Base-by-base conservation (phyloP, 1,284 basidiomycete genomes). In the Leucoagaricus sp. region DNA sequence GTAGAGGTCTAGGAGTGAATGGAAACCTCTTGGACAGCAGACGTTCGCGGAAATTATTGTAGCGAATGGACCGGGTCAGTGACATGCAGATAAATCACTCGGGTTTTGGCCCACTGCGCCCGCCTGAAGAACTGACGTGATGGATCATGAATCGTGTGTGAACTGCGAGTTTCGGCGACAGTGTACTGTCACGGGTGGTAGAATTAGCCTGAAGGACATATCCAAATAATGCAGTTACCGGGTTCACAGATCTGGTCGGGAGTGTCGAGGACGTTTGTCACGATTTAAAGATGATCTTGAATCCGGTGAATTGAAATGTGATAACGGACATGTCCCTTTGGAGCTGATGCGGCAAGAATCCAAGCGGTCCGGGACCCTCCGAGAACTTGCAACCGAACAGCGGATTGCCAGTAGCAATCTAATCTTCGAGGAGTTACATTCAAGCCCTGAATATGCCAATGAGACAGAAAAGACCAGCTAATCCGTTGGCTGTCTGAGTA, bases 41-140 rank as follows among this genome's bases (percentile, higher is more conserved):
- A 29, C 45, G 9, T 10, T 45, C 36, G 23, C 25, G 36, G 53
- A 46, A 10, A 23, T 42, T 49, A 29, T 25, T 19, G 34, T 9
- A n/a, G 38, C 38, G 26, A 40, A 17, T 31, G 40, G 10, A 28
- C 47, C 25, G 41, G 40, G 36, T 40, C 29, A 33, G 25, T 36
- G 33, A 33, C 19, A 19, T 33, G 7, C 6, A 6, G 41, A 42
- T 10, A 19, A 47, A 15, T 10, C 17, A 19, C 10, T 36, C 9
- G 15, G 1, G 5, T 38, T 50, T 45, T 56, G 36, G 54, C 33
- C 25, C 13, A 56, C 19, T 45, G 19, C 33, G 54, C 54, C 41
- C 54, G 38, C 17, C 36, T 26, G 31, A 13, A 41, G 28, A n/a
- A 15, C 29, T 49, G 54, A 55, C 47, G 54, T 55, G 54, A 55